Base-by-base conservation (phyloP, 305 asterid species). In the Caryopteris hybrid region DNA sequence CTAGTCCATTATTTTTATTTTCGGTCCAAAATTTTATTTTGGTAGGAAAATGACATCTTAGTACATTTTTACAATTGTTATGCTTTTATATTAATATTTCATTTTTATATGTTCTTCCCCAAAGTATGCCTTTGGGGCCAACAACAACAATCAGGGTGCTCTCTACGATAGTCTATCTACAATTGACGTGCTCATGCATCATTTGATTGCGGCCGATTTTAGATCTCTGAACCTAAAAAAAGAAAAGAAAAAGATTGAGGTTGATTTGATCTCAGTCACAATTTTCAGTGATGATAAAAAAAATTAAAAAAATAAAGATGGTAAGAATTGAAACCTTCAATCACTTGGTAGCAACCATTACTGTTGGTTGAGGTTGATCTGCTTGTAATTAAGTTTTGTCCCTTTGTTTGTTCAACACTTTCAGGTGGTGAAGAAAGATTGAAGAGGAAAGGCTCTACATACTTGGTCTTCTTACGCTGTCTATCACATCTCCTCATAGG, bases 381-480 rank as follows among this genome's bases (percentile, higher is more conserved):
- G 48, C 66, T 13, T 50, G 43, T 38, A 17, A 38, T 65, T 14
- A 74, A 74, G 71, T 62, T 76, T 20, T 75, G 38, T 22, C 18
- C 67, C 55, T 50, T 69, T 57, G 42, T 27, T 23, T 64, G 75
- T 52, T 74, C 76, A 57, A 14, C 48, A 16, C 72, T 48, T 50
- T 62, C 64, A 27, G 10, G 61, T 21, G 77, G 77, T 41, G 75
- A 73, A 46, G 83, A 75, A 39, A 72, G 75, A 51, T 74, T 78
- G 2, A 68, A 79, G 21, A 64, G 69, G 69, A 69, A 75, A 47
- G 86, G 88, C 61, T 84, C 94, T 56, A n/a, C n/a, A n/a, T n/a
- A n/a, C n/a, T n/a, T n/a, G n/a, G n/a, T n/a, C n/a, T n/a, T n/a
- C n/a, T n/a, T 85, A 16, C 92, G 89, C 80, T 78, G 83, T 79